Evolutionary conservation across 2,329 filamentous ascomycete genomes (phyloP).

Genomic region (Dendrostoma leiphaemia): DNA sequence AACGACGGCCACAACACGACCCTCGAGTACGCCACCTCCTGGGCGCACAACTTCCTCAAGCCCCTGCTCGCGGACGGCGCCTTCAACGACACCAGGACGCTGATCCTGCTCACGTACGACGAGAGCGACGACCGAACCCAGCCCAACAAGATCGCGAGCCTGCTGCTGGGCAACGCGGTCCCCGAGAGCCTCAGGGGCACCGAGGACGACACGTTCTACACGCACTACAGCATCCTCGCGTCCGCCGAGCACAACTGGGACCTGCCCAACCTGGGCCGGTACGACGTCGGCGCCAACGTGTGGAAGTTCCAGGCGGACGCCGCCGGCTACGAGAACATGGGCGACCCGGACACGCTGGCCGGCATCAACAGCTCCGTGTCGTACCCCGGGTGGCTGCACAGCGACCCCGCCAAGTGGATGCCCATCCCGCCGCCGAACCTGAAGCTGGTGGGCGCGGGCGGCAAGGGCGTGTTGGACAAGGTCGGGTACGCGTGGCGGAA

Average conservation of each 20-base stretch:
- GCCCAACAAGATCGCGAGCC: constrained; percentile 52
- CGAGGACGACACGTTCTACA: constrained; percentile 48
- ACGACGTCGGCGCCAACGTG: constrained; percentile 36
- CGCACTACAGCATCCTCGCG: constrained; percentile 42
- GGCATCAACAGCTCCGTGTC: constrained; percentile 39
- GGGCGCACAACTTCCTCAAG: constrained; percentile 51
- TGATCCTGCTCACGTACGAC: constrained; percentile 58
- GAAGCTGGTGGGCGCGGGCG: constrained; percentile 41
- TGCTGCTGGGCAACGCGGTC: constrained; percentile 55
- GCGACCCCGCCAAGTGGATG: constrained; percentile 29
- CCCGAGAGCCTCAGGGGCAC: constrained; percentile 45
- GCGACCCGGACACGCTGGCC: constrained; percentile 33
- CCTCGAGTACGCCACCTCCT: constrained; percentile 48
- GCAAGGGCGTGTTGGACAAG: constrained; percentile 33
- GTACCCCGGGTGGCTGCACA: constrained; percentile 40
- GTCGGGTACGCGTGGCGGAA: constrained; percentile 32
- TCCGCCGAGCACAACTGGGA: constrained; percentile 42
- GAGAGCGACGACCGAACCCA: constrained; percentile 51
- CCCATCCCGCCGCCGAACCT: constrained; percentile 41
- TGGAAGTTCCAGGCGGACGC: constrained; percentile 25
- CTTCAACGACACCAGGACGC: constrained; percentile 48
- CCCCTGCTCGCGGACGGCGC: constrained; percentile 49
- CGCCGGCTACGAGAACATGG: constrained; percentile 26
- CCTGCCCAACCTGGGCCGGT: constrained; percentile 40
- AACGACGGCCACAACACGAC: constrained; percentile 63